Evolutionary conservation across 2,329 filamentous ascomycete genomes (phyloP).

Genomic region (Aphanocladium album): DNA sequence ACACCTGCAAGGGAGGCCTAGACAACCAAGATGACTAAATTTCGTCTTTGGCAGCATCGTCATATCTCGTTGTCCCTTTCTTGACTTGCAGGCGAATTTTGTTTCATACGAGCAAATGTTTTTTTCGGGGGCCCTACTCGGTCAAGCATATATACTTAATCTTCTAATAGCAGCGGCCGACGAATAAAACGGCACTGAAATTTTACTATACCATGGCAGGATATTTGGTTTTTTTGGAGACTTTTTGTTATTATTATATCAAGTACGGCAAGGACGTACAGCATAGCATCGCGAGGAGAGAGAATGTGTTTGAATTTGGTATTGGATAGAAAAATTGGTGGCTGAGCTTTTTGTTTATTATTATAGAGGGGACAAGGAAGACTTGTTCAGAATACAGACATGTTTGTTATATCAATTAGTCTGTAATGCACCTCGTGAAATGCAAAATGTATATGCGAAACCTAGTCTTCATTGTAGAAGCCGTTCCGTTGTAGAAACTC

Average conservation of each 20-base stretch:
- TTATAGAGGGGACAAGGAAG: background rate
- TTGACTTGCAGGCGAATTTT: background rate
- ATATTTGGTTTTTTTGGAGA: background rate
- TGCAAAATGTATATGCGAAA: no score
- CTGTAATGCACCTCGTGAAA: no score
- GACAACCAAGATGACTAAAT: background rate
- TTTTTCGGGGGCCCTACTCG: background rate
- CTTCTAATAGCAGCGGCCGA: background rate
- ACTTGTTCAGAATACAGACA: background rate
- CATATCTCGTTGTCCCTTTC: background rate
- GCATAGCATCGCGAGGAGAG: conserved; percentile 7
- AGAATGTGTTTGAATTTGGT: background rate
- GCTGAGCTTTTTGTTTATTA: background rate
- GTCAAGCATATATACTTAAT: background rate
- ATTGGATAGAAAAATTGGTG: background rate
- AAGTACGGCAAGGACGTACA: background rate
- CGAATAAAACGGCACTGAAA: background rate
- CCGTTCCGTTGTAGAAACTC: background rate
- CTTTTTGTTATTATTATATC: background rate
- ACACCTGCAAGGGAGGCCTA: background rate
- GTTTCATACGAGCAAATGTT: background rate
- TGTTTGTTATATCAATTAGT: background rate
- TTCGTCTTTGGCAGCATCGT: background rate
- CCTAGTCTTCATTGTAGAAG: no score
- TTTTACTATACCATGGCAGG: background rate